These are phyloP conservation scores for Chaetoceros tenuissimus DNA, from an alignment of 108 stramenopile genomes.

Conservation along the genomic window DNA sequence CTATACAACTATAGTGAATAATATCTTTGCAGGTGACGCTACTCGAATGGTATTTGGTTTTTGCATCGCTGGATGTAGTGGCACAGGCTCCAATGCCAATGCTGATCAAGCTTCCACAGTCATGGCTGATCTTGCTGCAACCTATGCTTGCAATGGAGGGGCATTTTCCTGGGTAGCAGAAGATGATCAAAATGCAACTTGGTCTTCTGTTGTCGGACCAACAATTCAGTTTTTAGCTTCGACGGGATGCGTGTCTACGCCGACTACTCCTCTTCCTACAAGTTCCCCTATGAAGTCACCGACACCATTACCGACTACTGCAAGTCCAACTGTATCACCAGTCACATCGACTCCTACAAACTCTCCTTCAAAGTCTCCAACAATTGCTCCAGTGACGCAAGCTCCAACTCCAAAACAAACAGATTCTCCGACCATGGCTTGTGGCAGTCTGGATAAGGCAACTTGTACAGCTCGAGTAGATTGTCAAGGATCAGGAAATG, in stretches of 20 bases:
- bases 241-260: neutral
- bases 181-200: slow-evolving; percentile 29
- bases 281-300: neutral
- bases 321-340: neutral
- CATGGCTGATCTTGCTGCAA: slow-evolving; percentile 13
- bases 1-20: slow-evolving; percentile 24
- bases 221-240: neutral
- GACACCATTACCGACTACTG: neutral
- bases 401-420: neutral
- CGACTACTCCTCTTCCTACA: neutral
- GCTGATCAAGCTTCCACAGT: slow-evolving; percentile 25
- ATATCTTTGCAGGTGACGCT: slow-evolving; percentile 37
- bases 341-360: neutral
- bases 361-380: neutral
- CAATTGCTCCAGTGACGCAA: neutral
- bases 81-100: slow-evolving; percentile 21
- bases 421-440: neutral
- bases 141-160: slow-evolving; percentile 37
- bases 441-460: too few relatives aligned
- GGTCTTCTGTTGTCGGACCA: slow-evolving; percentile 16
- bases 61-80: slow-evolving; percentile 42
- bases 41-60: slow-evolving; percentile 44
- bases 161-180: slow-evolving; percentile 48
- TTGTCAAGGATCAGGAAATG: too few relatives aligned
- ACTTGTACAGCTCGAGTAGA: too few relatives aligned